phyloP scores from a whole-genome alignment of 2,329 filamentous ascomycete species.

The Plectosphaerella cucumerina region DNA sequence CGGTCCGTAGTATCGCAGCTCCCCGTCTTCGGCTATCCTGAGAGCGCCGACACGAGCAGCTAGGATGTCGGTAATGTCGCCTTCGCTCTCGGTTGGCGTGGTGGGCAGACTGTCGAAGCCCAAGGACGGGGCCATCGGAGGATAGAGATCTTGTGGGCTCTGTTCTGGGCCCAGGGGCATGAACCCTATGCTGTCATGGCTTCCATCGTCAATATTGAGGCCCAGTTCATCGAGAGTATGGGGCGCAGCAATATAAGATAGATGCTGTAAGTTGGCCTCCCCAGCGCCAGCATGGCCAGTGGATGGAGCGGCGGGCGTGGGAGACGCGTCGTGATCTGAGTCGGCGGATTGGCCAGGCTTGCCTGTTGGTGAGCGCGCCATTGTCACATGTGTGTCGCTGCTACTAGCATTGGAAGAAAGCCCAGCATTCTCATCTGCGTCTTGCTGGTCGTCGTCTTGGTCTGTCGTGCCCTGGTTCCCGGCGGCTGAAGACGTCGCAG shows the following conservation, averaged over 20 bases:
- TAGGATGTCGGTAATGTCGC: constrained; percentile 9
- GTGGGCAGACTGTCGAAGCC: not conserved
- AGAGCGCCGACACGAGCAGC: constrained; percentile 12
- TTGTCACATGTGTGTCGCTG: not conserved
- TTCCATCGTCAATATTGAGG: not conserved
- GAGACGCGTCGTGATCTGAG: not conserved
- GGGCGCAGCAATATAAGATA: not conserved
- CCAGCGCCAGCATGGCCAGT: not conserved
- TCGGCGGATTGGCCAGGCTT: not conserved
- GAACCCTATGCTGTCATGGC: not conserved
- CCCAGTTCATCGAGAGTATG: not conserved
- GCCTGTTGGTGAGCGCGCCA: not conserved
- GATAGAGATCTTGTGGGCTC: not conserved
- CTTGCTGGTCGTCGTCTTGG: not conserved
- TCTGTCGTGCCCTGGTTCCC: not conserved
- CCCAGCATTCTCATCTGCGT: not conserved
- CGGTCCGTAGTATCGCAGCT: constrained; percentile 14
- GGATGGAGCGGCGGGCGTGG: not conserved
- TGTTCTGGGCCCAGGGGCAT: not conserved
- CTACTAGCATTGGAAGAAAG: not conserved
- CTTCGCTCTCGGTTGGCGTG: constrained; percentile 3
- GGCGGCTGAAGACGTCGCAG: not conserved
- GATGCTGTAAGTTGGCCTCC: not conserved
- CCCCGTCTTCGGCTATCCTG: constrained; percentile 10
- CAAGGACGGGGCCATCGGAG: not conserved